phyloP scores from a whole-genome alignment of 805 yeast species.

The Lipomyces japonicus region DNA sequence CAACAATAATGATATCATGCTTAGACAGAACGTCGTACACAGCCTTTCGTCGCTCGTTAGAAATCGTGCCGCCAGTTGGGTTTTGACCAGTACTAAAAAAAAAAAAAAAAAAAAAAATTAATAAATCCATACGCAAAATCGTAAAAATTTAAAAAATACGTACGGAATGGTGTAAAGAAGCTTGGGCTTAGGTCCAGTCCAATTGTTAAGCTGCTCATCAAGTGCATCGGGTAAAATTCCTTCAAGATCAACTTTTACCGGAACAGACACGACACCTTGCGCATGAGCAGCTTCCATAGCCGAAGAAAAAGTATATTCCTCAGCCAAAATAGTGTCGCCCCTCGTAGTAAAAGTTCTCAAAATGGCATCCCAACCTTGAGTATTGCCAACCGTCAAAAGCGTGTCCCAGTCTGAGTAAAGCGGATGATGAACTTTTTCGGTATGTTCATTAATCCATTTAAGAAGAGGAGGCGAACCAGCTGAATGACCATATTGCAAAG shows the following conservation, averaged over 20 bases:
- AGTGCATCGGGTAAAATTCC: constrained; percentile 62
- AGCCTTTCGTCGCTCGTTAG: constrained; percentile 52
- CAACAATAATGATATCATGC: constrained; percentile 67
- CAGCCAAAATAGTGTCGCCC: constrained; percentile 68
- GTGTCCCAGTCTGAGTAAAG: constrained; percentile 69
- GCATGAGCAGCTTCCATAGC: constrained; percentile 68
- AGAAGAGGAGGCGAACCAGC: constrained; percentile 73
- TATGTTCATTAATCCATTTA: constrained; percentile 69
- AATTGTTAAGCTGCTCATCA: constrained; percentile 52
- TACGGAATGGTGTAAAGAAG: constrained; percentile 31
- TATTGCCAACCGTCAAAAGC: constrained; percentile 73
- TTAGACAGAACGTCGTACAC: constrained; percentile 60
- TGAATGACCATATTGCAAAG: constrained; percentile 90
- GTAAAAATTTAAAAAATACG: not conserved
- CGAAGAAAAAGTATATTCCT: constrained; percentile 71
- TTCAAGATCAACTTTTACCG: constrained; percentile 59
- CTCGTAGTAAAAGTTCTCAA: constrained; percentile 69
- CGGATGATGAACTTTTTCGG: constrained; percentile 42
- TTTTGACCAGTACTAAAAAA: constrained; percentile 80
- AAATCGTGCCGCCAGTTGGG: constrained; percentile 73
- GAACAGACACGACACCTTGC: constrained; percentile 57
- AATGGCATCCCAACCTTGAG: constrained; percentile 83
- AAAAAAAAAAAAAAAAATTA: not conserved
- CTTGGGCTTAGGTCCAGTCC: constrained; percentile 53
- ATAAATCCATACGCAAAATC: not conserved